A percentile compares a stretch with the other conserved stretches of the same genome.
These are phyloP conservation scores for Drosera spatulata DNA, from an alignment of 179 eudicot genomes.

Conservation along the genomic window DNA sequence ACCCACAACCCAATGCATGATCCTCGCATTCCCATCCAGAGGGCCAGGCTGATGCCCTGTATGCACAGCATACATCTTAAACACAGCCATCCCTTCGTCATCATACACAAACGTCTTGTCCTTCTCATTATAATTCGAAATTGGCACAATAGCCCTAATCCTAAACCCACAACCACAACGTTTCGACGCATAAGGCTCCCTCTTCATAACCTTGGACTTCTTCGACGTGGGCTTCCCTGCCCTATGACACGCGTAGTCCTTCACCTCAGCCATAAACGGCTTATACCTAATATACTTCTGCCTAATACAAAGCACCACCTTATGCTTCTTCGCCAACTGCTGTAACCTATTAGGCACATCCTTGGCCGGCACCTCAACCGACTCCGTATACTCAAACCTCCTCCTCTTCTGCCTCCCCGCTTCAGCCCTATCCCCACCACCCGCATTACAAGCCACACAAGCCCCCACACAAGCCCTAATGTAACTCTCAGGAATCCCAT, in stretches of 20 bases:
- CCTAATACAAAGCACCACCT: slow-evolving; percentile 86
- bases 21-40: slow-evolving; percentile 94
- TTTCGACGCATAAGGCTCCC: slow-evolving; percentile 88
- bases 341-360: slow-evolving; percentile 63
- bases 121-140: slow-evolving; percentile 80
- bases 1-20: slow-evolving; percentile 90
- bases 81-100: slow-evolving; percentile 89
- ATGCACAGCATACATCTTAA: slow-evolving; percentile 92
- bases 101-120: slow-evolving; percentile 93
- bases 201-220: slow-evolving; percentile 62
- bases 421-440: slow-evolving; percentile 5
- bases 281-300: slow-evolving; percentile 95
- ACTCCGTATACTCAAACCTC: slow-evolving; percentile 84
- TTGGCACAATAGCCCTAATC: slow-evolving; percentile 92
- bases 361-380: slow-evolving; percentile 75
- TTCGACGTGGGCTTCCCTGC: slow-evolving; percentile 81
- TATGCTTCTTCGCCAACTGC: slow-evolving; percentile 71
- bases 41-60: slow-evolving; percentile 98
- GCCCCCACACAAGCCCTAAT: slow-evolving; percentile 65
- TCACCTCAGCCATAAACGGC: slow-evolving; percentile 98
- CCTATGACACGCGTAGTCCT: slow-evolving; percentile 93
- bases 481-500: slow-evolving; percentile 89
- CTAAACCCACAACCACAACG: slow-evolving; percentile 95
- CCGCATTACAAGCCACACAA: slow-evolving; percentile 46
- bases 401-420: slow-evolving; percentile 49